phyloP scores from a whole-genome alignment of 208 protist species.

The Acanthamoeba castellanii region DNA sequence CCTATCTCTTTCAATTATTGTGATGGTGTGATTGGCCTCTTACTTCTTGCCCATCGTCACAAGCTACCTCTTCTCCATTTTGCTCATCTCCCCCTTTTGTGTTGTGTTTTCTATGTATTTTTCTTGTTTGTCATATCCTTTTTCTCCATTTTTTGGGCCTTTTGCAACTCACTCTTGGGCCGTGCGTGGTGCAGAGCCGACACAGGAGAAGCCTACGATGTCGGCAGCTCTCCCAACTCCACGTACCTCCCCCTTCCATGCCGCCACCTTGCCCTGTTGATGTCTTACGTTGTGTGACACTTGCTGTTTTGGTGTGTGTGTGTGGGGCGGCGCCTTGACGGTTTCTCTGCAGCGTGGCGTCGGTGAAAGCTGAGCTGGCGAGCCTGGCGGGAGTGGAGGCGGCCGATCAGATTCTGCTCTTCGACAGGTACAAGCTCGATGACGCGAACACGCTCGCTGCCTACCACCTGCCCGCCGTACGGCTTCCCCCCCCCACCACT shows the following conservation, averaged over 20 bases:
- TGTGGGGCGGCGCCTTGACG: background rate
- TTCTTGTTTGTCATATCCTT: background rate
- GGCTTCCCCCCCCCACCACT: background rate
- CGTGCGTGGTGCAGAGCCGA: slow-evolving; percentile 1
- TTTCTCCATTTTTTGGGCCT: too few relatives aligned
- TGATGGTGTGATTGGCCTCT: background rate
- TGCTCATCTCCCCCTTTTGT: background rate
- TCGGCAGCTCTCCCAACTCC: slow-evolving; percentile 31
- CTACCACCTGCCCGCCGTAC: slow-evolving; percentile 52
- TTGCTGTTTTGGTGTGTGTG: background rate
- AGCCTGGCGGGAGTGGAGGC: background rate
- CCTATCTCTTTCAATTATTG: background rate
- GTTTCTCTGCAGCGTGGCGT: background rate
- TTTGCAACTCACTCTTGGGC: background rate
- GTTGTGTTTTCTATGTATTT: too few relatives aligned
- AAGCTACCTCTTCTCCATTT: background rate
- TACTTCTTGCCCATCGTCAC: too few relatives aligned
- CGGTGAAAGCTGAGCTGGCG: slow-evolving; percentile 38
- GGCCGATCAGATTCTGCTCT: slow-evolving; percentile 61
- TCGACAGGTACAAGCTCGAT: slow-evolving; percentile 26
- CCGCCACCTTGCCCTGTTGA: background rate
- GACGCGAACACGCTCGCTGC: background rate
- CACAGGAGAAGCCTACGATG: slow-evolving; percentile 21
- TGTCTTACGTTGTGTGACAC: background rate
- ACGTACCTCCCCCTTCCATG: background rate